Conservation (phyloP, 768 basidiomycete genomes). For the Mycena maculata region DNA sequence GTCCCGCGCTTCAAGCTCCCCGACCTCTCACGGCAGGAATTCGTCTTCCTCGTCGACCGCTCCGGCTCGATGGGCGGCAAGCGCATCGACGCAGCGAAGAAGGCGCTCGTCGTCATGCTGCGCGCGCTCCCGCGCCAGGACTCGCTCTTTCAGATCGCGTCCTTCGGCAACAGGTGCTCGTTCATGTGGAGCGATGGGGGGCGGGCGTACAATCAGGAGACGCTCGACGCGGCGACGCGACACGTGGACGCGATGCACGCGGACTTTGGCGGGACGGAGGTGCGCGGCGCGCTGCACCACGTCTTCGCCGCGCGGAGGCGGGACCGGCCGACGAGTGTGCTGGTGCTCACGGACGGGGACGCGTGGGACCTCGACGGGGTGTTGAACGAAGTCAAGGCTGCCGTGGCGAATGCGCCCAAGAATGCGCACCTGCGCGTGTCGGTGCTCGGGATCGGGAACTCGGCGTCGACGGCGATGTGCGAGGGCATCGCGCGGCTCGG, state of each 20-base stretch:
- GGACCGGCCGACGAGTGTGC: conserved; percentile 49
- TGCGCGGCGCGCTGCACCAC: conserved; percentile 43
- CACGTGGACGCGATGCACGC: conserved; percentile 46
- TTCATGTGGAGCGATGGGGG: conserved; percentile 46
- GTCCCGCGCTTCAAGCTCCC: conserved; percentile 56
- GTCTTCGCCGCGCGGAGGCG: conserved; percentile 43
- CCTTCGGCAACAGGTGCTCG: conserved; percentile 45
- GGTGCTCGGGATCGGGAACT: conserved; percentile 57
- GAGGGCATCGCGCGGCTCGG: conserved; percentile 55
- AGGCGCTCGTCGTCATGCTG: conserved; percentile 53
- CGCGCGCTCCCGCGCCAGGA: conserved; percentile 47
- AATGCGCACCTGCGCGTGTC: conserved; percentile 53
- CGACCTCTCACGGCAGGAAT: conserved; percentile 52
- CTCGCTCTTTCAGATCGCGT: conserved; percentile 57
- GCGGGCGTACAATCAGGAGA: conserved; percentile 34
- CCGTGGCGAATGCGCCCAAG: conserved; percentile 37
- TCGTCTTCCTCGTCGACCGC: conserved; percentile 60
- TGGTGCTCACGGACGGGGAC: conserved; percentile 60
- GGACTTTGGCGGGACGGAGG: conserved; percentile 55
- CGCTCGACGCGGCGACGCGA: conserved; percentile 44
- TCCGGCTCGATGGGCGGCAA: conserved; percentile 51
- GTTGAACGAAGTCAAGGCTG: conserved; percentile 25
- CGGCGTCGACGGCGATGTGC: conserved; percentile 54
- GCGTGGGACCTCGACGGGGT: conserved; percentile 32
- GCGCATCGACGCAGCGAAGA: conserved; percentile 50